A percentile compares a stretch with the other conserved stretches of the same genome.
Evolutionary conservation across 1,139 yeast genomes (phyloP).

Genomic region (Entelexis paramagnoliae): DNA sequence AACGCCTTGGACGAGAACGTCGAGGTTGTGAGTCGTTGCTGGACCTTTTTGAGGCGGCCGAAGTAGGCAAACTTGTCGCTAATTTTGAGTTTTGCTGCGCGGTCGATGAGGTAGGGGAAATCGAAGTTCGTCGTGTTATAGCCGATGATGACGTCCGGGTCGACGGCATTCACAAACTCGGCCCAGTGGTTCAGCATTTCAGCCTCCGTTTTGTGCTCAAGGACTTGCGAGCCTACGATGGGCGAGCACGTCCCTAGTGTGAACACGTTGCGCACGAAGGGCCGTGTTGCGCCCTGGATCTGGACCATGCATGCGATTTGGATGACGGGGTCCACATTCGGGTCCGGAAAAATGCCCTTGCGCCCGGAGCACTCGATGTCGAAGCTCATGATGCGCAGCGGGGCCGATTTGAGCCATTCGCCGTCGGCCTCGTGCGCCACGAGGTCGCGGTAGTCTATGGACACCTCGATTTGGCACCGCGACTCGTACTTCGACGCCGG

Average conservation of each 20-base stretch:
- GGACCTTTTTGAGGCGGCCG: slow-evolving; percentile 58
- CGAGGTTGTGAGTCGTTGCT: slow-evolving; percentile 71
- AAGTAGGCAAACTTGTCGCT: slow-evolving; percentile 63
- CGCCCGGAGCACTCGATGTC: slow-evolving; percentile 99
- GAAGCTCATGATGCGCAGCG: slow-evolving; percentile 82
- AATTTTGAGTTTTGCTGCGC: slow-evolving; percentile 67
- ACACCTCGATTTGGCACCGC: slow-evolving; percentile 76
- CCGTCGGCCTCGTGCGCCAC: slow-evolving; percentile 83
- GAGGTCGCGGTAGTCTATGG: slow-evolving; percentile 55
- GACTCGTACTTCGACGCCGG: slow-evolving; percentile 40
- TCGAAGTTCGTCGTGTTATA: slow-evolving; percentile 93
- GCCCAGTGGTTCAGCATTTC: slow-evolving; percentile 82
- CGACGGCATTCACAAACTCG: slow-evolving; percentile 69
- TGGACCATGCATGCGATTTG: slow-evolving; percentile 94
- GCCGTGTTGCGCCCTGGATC: slow-evolving; percentile 68
- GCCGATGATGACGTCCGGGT: slow-evolving; percentile 95
- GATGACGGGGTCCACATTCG: slow-evolving; percentile 85
- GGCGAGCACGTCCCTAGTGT: slow-evolving; percentile 86
- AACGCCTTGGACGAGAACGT: slow-evolving; percentile 90
- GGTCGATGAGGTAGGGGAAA: slow-evolving; percentile 79
- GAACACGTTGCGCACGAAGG: slow-evolving; percentile 89
- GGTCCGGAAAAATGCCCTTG: slow-evolving; percentile 92
- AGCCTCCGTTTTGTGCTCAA: slow-evolving; percentile 61
- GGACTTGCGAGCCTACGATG: slow-evolving; percentile 86
- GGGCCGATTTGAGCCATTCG: slow-evolving; percentile 89